phyloP scores from a whole-genome alignment of 2,329 filamentous ascomycete species.

The Colletotrichum noveboracense region DNA sequence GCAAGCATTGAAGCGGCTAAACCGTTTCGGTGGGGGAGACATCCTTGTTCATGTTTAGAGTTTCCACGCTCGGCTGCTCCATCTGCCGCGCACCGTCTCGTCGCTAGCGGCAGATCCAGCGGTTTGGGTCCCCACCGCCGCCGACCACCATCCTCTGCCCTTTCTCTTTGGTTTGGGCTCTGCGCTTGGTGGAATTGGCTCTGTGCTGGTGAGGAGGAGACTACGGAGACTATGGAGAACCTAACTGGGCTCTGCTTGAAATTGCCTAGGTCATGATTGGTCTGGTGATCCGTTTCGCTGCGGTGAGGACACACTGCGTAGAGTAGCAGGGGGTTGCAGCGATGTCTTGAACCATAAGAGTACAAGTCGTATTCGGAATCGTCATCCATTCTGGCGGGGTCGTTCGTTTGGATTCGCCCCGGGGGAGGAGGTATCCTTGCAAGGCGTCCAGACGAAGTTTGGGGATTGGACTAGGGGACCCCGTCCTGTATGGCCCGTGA shows the following conservation, averaged over 20 bases:
- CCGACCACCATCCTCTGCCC: neutral
- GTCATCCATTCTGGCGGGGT: neutral
- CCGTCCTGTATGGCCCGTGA: neutral
- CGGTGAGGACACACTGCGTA: neutral
- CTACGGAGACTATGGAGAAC: fast-evolving
- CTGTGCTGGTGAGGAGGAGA: no score
- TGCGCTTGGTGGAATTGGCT: no score
- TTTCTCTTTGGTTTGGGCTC: neutral
- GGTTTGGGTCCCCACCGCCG: neutral
- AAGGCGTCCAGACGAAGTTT: neutral
- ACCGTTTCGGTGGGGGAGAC: neutral
- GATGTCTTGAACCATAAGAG: neutral
- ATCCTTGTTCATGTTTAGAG: neutral
- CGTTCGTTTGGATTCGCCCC: neutral
- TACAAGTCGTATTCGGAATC: neutral
- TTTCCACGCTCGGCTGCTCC: neutral
- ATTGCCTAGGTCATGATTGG: neutral
- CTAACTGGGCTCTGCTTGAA: fast-evolving
- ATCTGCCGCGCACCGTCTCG: neutral
- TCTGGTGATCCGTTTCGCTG: neutral
- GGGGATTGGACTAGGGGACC: neutral
- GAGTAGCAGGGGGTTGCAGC: neutral
- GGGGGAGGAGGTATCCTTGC: neutral
- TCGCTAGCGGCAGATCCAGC: neutral
- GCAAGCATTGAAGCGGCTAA: neutral